Base-by-base conservation (phyloP, 202 grass and related monocot genomes). In the Cymbopogon flexuosus region DNA sequence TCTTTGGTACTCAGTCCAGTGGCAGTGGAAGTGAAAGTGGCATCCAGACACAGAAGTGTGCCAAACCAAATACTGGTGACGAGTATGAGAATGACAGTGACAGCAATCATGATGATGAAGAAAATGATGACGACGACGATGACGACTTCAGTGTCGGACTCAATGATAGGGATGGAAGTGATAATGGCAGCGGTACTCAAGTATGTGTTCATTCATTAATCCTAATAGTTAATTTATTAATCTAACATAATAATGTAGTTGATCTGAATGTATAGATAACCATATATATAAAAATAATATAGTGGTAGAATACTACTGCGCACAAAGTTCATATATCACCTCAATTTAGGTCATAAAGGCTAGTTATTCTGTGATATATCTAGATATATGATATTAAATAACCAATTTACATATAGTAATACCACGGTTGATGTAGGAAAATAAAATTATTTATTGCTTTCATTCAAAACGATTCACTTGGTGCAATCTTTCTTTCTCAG, bases 1-100 rank as follows among this genome's bases (percentile, higher is more conserved):
- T 85, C 23, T 64, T 78, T 79, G 35, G 23, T 79, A 63, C 78
- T 82, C 83, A 98, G 95, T 95, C 92, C 62, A 94, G 89, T 79
- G 87, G 82, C 29, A 94, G 92, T 90, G 91, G 89, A 76, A 94
- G 95, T 75, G 95, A 92, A 89, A 97, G 96, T 86, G 95, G 86
- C 73, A 98, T 91, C 79, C 84, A 89, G 39, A 93, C 82, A 54
- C 92, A 88, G 75, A 98, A 87, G 40, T 87, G 84, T 74, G 60
- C 75, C 47, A 91, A 86, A 84, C 77, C 82, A 66, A 90, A 89
- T 15, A 84, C 62, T 57, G 51, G 23, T 22, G 82, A 93, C 67
- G 65, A 95, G 77, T 91, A 88, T 69, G 82, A 88, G 14, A 89
- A 91, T 45, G 80, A 88, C 39, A 85, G 71, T 75, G 56, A 64